Conservation (phyloP, 345 rosid genomes). For the Hypericum androsaemum region DNA sequence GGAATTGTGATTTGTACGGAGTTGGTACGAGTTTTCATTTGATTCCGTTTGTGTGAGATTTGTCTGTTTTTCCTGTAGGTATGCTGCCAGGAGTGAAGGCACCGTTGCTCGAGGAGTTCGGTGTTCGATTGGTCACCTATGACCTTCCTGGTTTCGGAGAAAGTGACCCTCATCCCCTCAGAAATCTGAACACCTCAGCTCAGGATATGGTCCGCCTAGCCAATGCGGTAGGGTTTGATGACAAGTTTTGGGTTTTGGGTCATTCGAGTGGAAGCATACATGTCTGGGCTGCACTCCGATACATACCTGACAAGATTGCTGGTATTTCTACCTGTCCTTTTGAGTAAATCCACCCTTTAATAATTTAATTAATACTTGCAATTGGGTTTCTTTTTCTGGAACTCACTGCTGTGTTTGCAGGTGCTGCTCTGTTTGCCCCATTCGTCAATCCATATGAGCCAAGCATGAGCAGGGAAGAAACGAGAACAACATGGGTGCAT, state of each 20-base stretch:
- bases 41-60: slow-evolving; percentile 5
- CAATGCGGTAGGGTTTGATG: slow-evolving; percentile 46
- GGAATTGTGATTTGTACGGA: slow-evolving; percentile 4
- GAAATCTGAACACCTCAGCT: slow-evolving; percentile 82
- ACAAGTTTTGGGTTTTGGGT: slow-evolving; percentile 83
- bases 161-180: slow-evolving; percentile 73
- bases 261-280: slow-evolving; percentile 78
- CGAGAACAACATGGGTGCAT: slow-evolving; percentile 51
- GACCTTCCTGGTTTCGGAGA: slow-evolving; percentile 99
- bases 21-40: background rate
- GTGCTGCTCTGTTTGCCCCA: slow-evolving; percentile 72
- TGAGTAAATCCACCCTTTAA: too few species aligned
- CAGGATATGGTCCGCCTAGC: slow-evolving; percentile 63
- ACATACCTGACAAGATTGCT: slow-evolving; percentile 63
- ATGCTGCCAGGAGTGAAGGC: slow-evolving; percentile 58
- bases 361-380: too few species aligned
- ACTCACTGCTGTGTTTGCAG: slow-evolving; percentile 26
- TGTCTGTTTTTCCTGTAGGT: slow-evolving; percentile 29
- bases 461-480: slow-evolving; percentile 77
- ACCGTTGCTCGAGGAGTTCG: slow-evolving; percentile 65
- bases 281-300: slow-evolving; percentile 88
- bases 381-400: slow-evolving; percentile 3
- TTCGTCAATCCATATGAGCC: slow-evolving; percentile 72
- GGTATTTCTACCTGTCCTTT: slow-evolving; percentile 28
- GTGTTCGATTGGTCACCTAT: slow-evolving; percentile 68